Conservation (phyloP, 495 filamentous ascomycete species). For the Penicillium coffeae region DNA sequence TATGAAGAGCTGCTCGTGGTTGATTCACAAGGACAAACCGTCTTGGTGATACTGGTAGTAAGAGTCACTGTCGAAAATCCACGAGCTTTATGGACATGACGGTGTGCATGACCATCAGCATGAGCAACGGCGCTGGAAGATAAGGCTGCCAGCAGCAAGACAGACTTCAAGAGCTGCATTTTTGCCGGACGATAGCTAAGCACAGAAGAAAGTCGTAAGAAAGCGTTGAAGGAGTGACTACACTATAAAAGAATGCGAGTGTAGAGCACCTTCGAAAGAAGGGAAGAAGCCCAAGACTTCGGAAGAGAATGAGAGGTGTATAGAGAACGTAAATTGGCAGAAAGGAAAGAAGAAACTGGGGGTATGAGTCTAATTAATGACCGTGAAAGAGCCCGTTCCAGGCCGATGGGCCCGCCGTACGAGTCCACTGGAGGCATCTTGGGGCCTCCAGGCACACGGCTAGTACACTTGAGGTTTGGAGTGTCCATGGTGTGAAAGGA, state of each 20-base stretch:
- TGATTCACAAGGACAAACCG: slow-evolving; percentile 11
- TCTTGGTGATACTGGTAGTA: slow-evolving; percentile 10
- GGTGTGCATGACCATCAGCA: slow-evolving; percentile 21
- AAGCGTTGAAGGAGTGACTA: background rate
- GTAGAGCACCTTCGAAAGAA: background rate
- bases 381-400: background rate
- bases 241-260: background rate
- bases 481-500: background rate
- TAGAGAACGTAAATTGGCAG: background rate
- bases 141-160: slow-evolving; percentile 33
- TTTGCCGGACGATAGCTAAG: slow-evolving; percentile 4
- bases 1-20: background rate
- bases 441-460: background rate
- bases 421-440: background rate
- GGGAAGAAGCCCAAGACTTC: background rate
- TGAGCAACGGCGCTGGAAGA: slow-evolving; percentile 22
- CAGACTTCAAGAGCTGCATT: slow-evolving; percentile 33
- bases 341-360: background rate
- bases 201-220: background rate
- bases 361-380: background rate
- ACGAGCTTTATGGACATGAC: slow-evolving; percentile 7
- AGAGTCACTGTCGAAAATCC: slow-evolving; percentile 7
- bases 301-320: background rate
- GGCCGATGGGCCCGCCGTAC: background rate
- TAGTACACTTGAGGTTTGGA: background rate